Evolutionary conservation across 2,329 filamentous ascomycete genomes (phyloP).

Genomic region (Rhexocercosporidium sp.): DNA sequence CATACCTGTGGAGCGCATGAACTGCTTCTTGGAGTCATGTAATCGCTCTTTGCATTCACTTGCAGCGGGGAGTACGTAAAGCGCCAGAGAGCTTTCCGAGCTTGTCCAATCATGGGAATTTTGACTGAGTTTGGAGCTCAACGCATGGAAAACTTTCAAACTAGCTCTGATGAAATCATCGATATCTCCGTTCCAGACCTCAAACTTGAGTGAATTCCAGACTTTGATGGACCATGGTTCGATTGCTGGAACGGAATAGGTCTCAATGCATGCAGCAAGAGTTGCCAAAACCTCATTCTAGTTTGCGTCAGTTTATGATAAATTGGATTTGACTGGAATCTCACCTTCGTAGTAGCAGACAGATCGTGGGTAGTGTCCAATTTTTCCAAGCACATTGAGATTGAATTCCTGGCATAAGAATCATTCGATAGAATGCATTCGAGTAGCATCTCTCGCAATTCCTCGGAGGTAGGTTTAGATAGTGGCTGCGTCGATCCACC

Average conservation of each 20-base stretch:
- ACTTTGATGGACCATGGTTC: conserved; percentile 33
- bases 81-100: conserved; percentile 8
- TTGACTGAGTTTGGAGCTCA: conserved; percentile 21
- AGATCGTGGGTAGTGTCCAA: conserved; percentile 36
- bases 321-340: not conserved
- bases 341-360: conserved; percentile 40
- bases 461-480: conserved; percentile 28
- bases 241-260: conserved; percentile 30
- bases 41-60: conserved; percentile 42
- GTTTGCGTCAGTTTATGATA: conserved; percentile 21
- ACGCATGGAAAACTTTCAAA: conserved; percentile 32
- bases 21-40: conserved; percentile 46
- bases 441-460: conserved; percentile 32
- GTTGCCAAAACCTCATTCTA: conserved; percentile 38
- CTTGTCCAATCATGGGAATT: conserved; percentile 1
- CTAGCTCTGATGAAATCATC: conserved; percentile 39
- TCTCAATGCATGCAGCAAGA: conserved; percentile 28
- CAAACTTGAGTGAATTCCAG: conserved; percentile 43
- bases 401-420: conserved; percentile 33
- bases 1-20: conserved; percentile 34
- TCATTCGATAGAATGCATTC: conserved; percentile 38
- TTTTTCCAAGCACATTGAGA: conserved; percentile 33
- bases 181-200: conserved; percentile 42
- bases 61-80: conserved; percentile 11
- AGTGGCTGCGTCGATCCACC: conserved; percentile 23